Conservation (phyloP, 169 alveolate genomes). For the Eimeria maxima region DNA sequence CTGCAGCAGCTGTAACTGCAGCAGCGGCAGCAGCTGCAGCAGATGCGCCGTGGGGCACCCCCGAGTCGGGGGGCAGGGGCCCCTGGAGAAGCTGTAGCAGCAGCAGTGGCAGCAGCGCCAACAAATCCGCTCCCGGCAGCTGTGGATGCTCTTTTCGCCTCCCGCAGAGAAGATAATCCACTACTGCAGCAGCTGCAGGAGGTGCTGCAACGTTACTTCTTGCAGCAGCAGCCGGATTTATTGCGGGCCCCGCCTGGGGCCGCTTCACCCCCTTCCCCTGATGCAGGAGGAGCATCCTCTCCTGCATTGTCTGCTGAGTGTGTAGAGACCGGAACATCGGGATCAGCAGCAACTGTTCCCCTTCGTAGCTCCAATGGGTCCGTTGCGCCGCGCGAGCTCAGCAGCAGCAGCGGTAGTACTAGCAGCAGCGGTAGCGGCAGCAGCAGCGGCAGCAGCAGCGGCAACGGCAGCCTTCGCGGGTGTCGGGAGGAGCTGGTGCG, state of each 20-base stretch:
- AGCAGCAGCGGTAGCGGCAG: neutral
- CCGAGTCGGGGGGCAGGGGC: constrained; percentile 37
- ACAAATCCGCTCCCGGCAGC: neutral
- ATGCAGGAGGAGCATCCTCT: constrained; percentile 33
- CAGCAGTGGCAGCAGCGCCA: constrained; percentile 39
- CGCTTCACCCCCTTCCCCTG: constrained; percentile 18
- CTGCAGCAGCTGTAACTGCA: constrained; percentile 22
- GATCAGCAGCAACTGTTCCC: neutral
- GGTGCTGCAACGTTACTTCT: constrained; percentile 46
- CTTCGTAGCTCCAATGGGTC: neutral
- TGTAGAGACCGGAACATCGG: constrained; percentile 10
- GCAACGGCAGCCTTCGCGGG: constrained; percentile 1
- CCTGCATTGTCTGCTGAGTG: constrained; percentile 3
- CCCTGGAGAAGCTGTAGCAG: constrained; percentile 20
- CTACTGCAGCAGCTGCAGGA: constrained; percentile 73
- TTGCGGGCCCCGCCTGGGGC: neutral
- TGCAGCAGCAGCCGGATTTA: constrained; percentile 40
- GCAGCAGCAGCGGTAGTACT: constrained; percentile 52
- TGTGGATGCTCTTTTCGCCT: neutral
- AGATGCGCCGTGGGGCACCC: constrained; percentile 43
- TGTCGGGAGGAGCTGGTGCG: constrained; percentile 55
- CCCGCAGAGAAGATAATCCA: neutral
- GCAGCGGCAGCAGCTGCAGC: constrained; percentile 40
- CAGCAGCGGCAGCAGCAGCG: constrained; percentile 52
- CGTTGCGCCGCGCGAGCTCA: neutral